These are phyloP conservation scores for Globisporangium perplexum DNA, from an alignment of 352 stramenopile genomes.

Conservation along the genomic window DNA sequence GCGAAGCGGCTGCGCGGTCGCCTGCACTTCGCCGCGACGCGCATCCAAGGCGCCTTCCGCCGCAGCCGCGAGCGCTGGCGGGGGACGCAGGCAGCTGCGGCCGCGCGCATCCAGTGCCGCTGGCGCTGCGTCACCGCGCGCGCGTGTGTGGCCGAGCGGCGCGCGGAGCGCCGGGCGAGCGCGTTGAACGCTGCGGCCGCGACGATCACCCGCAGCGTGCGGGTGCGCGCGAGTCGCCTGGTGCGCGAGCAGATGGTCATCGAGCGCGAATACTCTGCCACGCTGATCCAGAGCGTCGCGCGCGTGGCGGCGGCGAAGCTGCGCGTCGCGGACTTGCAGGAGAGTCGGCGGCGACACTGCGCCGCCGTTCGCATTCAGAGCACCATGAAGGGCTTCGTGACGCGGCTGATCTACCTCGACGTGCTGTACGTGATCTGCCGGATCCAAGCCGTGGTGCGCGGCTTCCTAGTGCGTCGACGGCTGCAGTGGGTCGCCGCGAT, in stretches of 20 bases:
- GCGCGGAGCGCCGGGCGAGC: constrained; percentile 13
- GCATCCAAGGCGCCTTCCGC: constrained; percentile 46
- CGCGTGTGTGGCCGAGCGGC: constrained; percentile 8
- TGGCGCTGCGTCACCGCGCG: constrained; percentile 32
- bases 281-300: constrained; percentile 36
- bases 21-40: constrained; percentile 37
- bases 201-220: constrained; percentile 39
- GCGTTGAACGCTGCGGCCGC: constrained; percentile 21
- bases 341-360: constrained; percentile 10
- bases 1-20: constrained; percentile 53
- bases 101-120: constrained; percentile 33
- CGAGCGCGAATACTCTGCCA: constrained; percentile 26
- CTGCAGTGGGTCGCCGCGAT: constrained; percentile 40
- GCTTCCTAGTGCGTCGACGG: constrained; percentile 51
- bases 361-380: constrained; percentile 52
- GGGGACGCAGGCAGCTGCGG: constrained; percentile 19
- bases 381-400: constrained; percentile 46
- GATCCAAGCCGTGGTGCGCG: constrained; percentile 67
- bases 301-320: constrained; percentile 23
- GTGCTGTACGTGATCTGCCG: constrained; percentile 76
- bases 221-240: constrained; percentile 22
- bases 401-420: constrained; percentile 74
- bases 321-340: constrained; percentile 11
- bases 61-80: constrained; percentile 12
- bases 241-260: constrained; percentile 20